Evolutionary conservation across 2,329 filamentous ascomycete genomes (phyloP).

Genomic region (Ophiocordyceps camponoti-saundersi): DNA sequence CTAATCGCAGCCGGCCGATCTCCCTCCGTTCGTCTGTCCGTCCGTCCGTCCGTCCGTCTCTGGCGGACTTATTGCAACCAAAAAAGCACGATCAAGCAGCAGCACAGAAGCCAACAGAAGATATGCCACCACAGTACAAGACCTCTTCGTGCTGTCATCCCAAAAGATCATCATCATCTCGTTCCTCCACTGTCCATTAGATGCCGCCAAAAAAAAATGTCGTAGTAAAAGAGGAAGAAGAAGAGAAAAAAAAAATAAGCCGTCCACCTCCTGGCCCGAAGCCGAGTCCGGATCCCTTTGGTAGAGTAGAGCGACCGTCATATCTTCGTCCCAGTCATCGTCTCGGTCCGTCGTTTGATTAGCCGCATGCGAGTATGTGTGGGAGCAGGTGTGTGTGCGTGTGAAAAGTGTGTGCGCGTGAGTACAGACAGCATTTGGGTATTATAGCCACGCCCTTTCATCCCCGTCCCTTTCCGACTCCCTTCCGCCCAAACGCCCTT

Average conservation of each 20-base stretch:
- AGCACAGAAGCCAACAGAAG: background rate
- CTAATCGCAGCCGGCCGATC: background rate
- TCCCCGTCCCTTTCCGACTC: background rate
- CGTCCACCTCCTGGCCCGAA: background rate
- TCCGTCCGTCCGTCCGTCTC: background rate
- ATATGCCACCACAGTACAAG: background rate
- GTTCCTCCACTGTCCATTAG: background rate
- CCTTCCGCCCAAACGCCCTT: background rate
- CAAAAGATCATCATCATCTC: background rate
- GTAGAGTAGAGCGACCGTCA: slow-evolving; percentile 7
- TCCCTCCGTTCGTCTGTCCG: background rate
- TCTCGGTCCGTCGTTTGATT: slow-evolving; percentile 11
- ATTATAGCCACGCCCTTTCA: slow-evolving; percentile 1
- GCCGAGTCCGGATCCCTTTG: background rate
- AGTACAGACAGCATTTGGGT: slow-evolving; percentile 2
- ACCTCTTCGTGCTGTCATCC: background rate
- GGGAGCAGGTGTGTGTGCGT: background rate
- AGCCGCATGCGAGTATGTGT: slow-evolving; percentile 1
- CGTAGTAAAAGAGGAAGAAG: background rate
- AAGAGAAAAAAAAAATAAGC: background rate
- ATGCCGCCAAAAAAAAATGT: background rate
- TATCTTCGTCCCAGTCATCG: slow-evolving; percentile 15
- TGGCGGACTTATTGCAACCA: background rate
- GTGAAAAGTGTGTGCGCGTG: background rate
- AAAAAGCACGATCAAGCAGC: background rate